These are phyloP conservation scores for Botrytis tulipae DNA, from an alignment of 2,329 filamentous ascomycete species.

Conservation along the genomic window DNA sequence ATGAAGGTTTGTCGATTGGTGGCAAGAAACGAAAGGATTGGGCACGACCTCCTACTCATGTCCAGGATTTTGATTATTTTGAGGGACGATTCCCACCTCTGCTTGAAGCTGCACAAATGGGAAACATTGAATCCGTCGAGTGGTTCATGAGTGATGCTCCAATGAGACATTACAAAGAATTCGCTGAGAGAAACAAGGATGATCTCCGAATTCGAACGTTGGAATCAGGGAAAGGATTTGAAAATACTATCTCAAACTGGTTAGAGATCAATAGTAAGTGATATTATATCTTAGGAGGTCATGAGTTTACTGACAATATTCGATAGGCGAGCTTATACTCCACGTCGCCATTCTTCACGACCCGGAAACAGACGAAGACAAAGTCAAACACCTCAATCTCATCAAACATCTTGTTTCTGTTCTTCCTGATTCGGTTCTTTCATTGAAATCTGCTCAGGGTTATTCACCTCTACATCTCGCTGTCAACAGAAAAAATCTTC, in stretches of 20 bases:
- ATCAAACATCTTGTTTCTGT: constrained; percentile 65
- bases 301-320: constrained; percentile 20
- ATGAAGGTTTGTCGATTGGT: constrained; percentile 74
- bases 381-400: constrained; percentile 48
- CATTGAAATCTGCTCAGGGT: constrained; percentile 57
- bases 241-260: constrained; percentile 61
- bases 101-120: constrained; percentile 54
- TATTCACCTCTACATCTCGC: constrained; percentile 70
- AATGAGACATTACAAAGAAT: constrained; percentile 64
- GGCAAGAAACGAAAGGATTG: constrained; percentile 74
- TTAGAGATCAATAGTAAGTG: constrained; percentile 57
- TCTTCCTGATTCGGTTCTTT: constrained; percentile 56
- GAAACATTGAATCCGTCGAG: constrained; percentile 66
- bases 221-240: constrained; percentile 59
- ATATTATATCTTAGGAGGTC: neutral
- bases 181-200: constrained; percentile 58
- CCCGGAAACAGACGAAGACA: constrained; percentile 32
- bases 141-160: constrained; percentile 76
- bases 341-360: constrained; percentile 60
- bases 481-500: constrained; percentile 52
- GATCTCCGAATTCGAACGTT: constrained; percentile 64
- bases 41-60: constrained; percentile 63
- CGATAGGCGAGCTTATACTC: constrained; percentile 58
- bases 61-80: constrained; percentile 39
- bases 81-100: constrained; percentile 56